Base-by-base conservation (phyloP, 306 rosid genomes). In the Quillaja saponaria region DNA sequence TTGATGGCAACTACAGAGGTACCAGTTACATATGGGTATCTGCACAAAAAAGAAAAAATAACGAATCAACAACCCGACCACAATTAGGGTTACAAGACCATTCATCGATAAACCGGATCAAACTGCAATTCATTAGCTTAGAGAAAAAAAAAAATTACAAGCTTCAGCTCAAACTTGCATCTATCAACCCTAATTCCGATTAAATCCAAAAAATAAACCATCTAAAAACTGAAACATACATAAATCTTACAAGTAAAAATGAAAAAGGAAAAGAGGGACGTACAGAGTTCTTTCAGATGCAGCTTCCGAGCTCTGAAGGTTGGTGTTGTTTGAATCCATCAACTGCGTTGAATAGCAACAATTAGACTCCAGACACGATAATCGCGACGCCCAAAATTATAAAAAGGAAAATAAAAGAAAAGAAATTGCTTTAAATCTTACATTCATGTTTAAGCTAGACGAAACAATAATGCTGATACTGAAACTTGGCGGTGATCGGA, bases 21-120 rank as follows among this genome's bases (percentile, higher is more conserved):
- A 20, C 99, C 95, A 17, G 96, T 92, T 8, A 92, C 99, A 67
- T 85, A 92, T 0, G 99, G 99, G 68, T 89, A 84, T 81, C 96
- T 92, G 63, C 21, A 34, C n/a, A 47, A 49, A 15, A 7, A 34
- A 54, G 21, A 21, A 21, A 21, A 69, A 20, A 38, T 34, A n/a
- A n/a, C n/a, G n/a, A n/a, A n/a, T n/a, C n/a, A n/a, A n/a, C n/a
- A n/a, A n/a, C n/a, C n/a, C n/a, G n/a, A n/a, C n/a, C n/a, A n/a
- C n/a, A n/a, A n/a, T 40, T 57, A 61, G 63, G 74, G 68, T 58
- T 51, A 10, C 17, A 20, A 2, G 0, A 5, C 39, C 1, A 53
- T 45, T 39, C 44, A 39, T 39, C 44, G 13, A 39, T n/a, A n/a
- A n/a, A n/a, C n/a, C n/a, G n/a, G 7, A 2, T 12, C 31, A 25